Base-by-base conservation (phyloP, 495 filamentous ascomycete genomes). In the Aspergillus asperescens region DNA sequence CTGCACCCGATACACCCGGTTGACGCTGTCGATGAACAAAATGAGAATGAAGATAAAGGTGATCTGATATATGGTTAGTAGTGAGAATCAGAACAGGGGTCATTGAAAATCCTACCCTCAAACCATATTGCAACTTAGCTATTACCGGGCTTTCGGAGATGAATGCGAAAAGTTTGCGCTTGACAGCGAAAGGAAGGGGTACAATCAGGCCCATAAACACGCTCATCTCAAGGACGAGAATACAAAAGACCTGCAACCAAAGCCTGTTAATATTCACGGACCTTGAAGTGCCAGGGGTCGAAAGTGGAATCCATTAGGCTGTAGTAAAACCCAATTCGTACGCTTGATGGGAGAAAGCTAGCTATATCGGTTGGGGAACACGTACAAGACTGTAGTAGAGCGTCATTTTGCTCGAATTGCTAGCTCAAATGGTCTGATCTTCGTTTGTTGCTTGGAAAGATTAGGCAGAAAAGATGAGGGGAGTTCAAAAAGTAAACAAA, bases 11-110 rank as follows among this genome's bases (percentile, higher is more conserved):
- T 95, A 97, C 60, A 98, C 93, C 41, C 93, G 90, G 73, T 98
- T 98, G 67, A 98, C 90, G 68, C 90, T 96, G 74, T 98, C 93
- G 66, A 98, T 81, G 77, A 97, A 98, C 43, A 98, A 84, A 51
- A 98, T 95, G 38, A 96, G 72, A 62, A 98, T 97, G 74, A 97
- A 97, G 61, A 97, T 90, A 64, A 97, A 98, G 3, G 90, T 95
- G 39, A 98, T 98, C 85, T 96, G 73, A 18, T n/a, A 32, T 4
- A 19, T 3, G 7, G 7, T 45, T 60, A 48, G 52, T 42, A 42
- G 48, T 24, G 1, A 37, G 1, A 27, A 22, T 3, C 3, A 41
- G 16, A 12, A 19, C 6, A 13, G 7, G n/a, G n/a, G n/a, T n/a
- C 19, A 9, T 5, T 18, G 7, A 6, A n/a, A 5, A 52, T 58